These are phyloP conservation scores for Osmozyma mogii DNA, from an alignment of 805 yeast genomes.

Conservation along the genomic window DNA sequence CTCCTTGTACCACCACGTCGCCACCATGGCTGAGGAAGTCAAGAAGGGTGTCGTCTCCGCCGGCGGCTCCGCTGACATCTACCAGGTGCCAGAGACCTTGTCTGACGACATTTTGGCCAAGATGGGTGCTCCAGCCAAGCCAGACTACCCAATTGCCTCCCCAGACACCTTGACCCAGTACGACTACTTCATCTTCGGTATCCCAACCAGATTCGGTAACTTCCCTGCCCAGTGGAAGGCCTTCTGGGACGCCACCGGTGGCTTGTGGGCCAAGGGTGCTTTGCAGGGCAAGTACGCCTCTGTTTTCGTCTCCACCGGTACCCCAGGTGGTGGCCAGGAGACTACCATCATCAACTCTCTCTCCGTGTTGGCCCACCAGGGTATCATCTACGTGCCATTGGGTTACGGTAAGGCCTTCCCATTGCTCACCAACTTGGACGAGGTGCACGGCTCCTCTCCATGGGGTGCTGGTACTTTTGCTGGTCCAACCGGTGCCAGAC, in stretches of 20 bases:
- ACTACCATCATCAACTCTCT: slow-evolving; percentile 14
- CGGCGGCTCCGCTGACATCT: slow-evolving; percentile 55
- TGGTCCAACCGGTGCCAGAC: slow-evolving; percentile 14
- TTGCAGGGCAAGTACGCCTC: slow-evolving; percentile 14
- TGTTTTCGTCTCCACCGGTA: slow-evolving; percentile 11
- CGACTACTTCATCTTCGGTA: slow-evolving; percentile 15
- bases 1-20: slow-evolving; percentile 75
- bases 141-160: slow-evolving; percentile 20
- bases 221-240: slow-evolving; percentile 16
- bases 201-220: slow-evolving; percentile 14
- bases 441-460: slow-evolving; percentile 14
- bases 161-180: slow-evolving; percentile 12
- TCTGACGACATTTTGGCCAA: slow-evolving; percentile 49
- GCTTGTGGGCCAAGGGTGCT: slow-evolving; percentile 14
- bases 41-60: slow-evolving; percentile 62
- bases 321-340: slow-evolving; percentile 14
- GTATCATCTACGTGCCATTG: slow-evolving; percentile 15
- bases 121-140: slow-evolving; percentile 63
- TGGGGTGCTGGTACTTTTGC: slow-evolving; percentile 15
- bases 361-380: slow-evolving; percentile 14
- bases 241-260: slow-evolving; percentile 15
- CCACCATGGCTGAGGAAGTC: slow-evolving; percentile 59
- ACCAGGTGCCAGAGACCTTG: slow-evolving; percentile 76
- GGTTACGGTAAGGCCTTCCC: slow-evolving; percentile 15
- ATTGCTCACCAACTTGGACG: slow-evolving; percentile 11